Evolutionary conservation across 768 basidiomycete genomes (phyloP).

Genomic region (Naganishia antarctica): DNA sequence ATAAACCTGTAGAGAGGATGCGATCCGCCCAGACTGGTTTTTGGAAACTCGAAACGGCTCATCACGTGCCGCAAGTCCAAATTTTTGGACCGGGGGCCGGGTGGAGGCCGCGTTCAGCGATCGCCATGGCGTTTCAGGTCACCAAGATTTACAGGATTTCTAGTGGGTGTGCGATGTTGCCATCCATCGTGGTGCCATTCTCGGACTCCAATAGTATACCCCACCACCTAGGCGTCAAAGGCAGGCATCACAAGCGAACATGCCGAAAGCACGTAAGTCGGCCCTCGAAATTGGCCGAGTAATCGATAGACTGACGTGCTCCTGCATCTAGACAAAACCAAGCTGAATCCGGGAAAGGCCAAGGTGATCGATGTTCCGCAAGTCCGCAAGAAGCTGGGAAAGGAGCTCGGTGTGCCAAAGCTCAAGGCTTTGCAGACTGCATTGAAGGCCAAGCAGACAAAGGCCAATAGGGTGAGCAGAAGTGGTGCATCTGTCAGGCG

Average conservation of each 20-base stretch:
- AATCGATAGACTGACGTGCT: no score
- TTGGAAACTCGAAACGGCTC: constrained; percentile 6
- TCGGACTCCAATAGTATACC: no score
- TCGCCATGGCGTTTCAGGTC: no score
- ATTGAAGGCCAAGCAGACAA: constrained; percentile 40
- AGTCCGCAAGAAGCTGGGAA: constrained; percentile 46
- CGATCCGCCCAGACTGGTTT: no score
- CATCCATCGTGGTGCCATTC: no score
- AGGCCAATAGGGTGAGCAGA: neutral
- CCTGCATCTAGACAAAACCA: constrained; percentile 16
- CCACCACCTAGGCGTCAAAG: no score
- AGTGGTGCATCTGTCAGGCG: no score
- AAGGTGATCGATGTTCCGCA: constrained; percentile 26
- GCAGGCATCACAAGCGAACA: no score
- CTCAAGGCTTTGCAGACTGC: constrained; percentile 66
- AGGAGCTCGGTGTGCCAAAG: constrained; percentile 81
- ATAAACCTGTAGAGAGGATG: no score
- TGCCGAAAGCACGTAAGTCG: constrained; percentile 42
- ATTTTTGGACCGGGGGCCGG: constrained; percentile 13
- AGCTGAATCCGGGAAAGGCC: constrained; percentile 15
- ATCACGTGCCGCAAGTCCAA: constrained; percentile 20
- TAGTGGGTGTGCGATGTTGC: no score
- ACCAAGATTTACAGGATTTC: no score
- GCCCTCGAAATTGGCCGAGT: no score
- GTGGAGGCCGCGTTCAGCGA: constrained; percentile 3